phyloP scores from a whole-genome alignment of 78 protist species.

The Creolimax fragrantissima region DNA sequence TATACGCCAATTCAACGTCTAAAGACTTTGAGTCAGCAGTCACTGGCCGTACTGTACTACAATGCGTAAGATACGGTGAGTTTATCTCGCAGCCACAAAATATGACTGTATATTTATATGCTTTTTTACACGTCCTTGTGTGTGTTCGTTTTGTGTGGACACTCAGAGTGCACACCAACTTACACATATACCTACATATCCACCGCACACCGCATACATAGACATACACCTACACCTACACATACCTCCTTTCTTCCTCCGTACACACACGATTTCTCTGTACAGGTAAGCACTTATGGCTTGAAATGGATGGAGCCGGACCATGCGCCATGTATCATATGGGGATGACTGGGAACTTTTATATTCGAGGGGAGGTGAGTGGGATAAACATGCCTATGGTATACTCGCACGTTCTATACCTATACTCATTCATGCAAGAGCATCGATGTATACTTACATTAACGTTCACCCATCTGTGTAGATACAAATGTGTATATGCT shows the following conservation, averaged over 20 bases:
- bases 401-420: too few species aligned
- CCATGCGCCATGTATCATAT: neutral
- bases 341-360: slow-evolving; percentile 27
- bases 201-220: neutral
- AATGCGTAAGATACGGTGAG: neutral
- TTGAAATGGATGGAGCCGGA: neutral
- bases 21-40: neutral
- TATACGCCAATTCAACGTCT: neutral
- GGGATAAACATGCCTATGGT: too few species aligned
- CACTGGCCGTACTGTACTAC: neutral
- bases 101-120: neutral
- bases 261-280: neutral
- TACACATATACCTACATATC: neutral
- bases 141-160: neutral
- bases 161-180: neutral
- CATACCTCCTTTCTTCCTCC: neutral
- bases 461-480: neutral
- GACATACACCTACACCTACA: neutral
- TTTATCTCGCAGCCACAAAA: neutral
- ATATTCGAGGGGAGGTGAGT: neutral
- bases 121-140: neutral
- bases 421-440: neutral
- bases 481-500: neutral
- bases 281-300: slow-evolving; percentile 16
- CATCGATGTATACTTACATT: neutral